Conservation (phyloP, 192 early-diverging fungal genomes). For the Coemansia sp. region DNA sequence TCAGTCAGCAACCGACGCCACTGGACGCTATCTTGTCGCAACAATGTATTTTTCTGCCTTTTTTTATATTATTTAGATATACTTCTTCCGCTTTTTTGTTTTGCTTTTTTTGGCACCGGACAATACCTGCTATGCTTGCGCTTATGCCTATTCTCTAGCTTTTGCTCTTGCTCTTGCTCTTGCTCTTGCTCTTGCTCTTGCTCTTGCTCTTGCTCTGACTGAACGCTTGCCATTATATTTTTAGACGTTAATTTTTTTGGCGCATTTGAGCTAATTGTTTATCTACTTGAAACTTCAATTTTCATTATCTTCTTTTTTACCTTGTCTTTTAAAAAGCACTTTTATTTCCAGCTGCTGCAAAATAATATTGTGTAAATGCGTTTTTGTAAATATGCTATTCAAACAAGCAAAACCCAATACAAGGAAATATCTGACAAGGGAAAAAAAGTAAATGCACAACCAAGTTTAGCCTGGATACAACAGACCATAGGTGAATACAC, state of each 20-base stretch:
- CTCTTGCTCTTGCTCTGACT: not conserved
- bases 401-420: not conserved
- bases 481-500: no score
- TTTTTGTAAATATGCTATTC: not conserved
- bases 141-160: no score
- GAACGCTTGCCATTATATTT: not conserved
- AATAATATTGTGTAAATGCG: not conserved
- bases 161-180: no score
- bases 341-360: not conserved
- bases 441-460: no score
- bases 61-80: conserved; percentile 2
- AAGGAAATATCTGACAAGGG: no score
- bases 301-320: not conserved
- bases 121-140: not conserved
- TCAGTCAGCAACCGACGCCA: not conserved
- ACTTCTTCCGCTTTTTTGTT: not conserved
- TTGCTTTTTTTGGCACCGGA: not conserved
- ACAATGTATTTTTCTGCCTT: not conserved
- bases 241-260: not conserved
- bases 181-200: not conserved
- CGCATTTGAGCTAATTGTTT: not conserved
- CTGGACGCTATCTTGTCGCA: not conserved
- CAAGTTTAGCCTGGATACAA: no score
- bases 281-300: not conserved
- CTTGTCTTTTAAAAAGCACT: not conserved